Percentiles rank a stretch among this genome's conserved stretches.
phyloP scores from a whole-genome alignment of 192 early-diverging fungal species.

The Haplosporangium gracile region DNA sequence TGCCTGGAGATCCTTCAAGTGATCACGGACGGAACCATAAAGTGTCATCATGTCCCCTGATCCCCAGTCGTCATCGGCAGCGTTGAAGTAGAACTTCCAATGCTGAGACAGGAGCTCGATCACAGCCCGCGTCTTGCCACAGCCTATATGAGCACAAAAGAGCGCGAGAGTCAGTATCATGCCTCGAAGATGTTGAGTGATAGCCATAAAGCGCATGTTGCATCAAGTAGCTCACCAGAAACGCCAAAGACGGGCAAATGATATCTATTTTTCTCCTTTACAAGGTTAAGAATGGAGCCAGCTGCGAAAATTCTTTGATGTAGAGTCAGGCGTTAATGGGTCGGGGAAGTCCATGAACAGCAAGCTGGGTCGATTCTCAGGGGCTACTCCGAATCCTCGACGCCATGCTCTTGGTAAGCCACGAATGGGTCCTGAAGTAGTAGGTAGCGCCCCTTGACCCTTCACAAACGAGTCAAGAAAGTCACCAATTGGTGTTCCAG shows the following conservation, averaged over 20 bases:
- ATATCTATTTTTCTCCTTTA: slow-evolving; percentile 11
- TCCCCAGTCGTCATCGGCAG: slow-evolving; percentile 14
- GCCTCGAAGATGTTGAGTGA: neutral
- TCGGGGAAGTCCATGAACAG: neutral
- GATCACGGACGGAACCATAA: neutral
- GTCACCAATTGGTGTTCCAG: neutral
- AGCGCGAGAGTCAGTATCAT: too few species aligned
- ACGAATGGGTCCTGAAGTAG: neutral
- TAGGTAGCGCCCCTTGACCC: neutral
- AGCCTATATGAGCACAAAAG: neutral
- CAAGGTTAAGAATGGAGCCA: slow-evolving; percentile 9
- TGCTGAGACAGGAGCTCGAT: slow-evolving; percentile 27
- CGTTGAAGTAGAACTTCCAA: slow-evolving; percentile 33
- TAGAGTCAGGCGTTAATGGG: neutral
- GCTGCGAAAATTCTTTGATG: slow-evolving; percentile 20
- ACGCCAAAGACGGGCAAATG: slow-evolving; percentile 2
- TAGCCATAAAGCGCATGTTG: neutral
- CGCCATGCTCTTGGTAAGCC: slow-evolving; percentile 17
- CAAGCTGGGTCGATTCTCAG: slow-evolving; percentile 1
- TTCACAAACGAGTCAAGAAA: slow-evolving; percentile 23
- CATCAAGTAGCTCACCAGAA: slow-evolving; percentile 1
- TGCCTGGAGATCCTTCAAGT: neutral
- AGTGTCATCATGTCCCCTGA: slow-evolving; percentile 20
- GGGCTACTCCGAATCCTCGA: neutral
- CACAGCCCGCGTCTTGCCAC: slow-evolving; percentile 19